phyloP scores from a whole-genome alignment of 805 yeast genomes.

The Metschnikowia anglica region DNA sequence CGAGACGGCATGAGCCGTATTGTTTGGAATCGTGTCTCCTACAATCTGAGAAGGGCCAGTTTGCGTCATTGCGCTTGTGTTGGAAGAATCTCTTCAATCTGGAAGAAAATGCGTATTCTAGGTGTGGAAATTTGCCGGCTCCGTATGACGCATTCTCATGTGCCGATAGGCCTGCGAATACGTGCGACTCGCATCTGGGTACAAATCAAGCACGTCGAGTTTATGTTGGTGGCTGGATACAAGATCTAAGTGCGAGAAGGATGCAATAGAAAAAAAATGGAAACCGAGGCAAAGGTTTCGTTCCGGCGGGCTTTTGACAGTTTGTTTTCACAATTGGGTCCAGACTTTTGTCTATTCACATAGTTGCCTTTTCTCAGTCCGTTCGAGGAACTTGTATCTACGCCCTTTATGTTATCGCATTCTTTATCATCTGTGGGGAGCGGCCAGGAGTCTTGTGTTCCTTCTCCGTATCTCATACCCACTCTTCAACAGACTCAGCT shows the following conservation, averaged over 20 bases:
- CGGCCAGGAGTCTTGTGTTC: too few relatives aligned
- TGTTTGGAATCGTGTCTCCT: constrained; percentile 86
- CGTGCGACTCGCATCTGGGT: constrained; percentile 9
- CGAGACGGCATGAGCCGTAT: constrained; percentile 90
- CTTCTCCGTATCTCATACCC: too few relatives aligned
- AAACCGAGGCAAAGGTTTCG: too few relatives aligned
- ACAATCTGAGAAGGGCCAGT: constrained; percentile 44
- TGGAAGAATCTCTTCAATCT: background rate
- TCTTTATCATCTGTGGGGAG: too few relatives aligned
- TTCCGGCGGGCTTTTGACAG: too few relatives aligned
- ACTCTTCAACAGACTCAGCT: too few relatives aligned
- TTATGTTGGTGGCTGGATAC: background rate
- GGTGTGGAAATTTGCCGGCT: background rate
- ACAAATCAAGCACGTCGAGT: constrained; percentile 1
- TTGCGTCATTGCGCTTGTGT: constrained; percentile 11
- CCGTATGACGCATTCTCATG: constrained; percentile 14
- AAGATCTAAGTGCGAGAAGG: background rate
- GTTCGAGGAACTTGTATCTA: too few relatives aligned
- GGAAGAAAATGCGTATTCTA: background rate
- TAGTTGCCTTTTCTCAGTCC: too few relatives aligned
- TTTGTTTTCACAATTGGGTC: too few relatives aligned
- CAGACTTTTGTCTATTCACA: too few relatives aligned
- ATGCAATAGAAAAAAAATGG: background rate
- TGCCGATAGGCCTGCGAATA: constrained; percentile 1
- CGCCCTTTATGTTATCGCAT: too few relatives aligned